Base-by-base conservation (phyloP, 2,329 filamentous ascomycete species). In the Cladosporium sp. region DNA sequence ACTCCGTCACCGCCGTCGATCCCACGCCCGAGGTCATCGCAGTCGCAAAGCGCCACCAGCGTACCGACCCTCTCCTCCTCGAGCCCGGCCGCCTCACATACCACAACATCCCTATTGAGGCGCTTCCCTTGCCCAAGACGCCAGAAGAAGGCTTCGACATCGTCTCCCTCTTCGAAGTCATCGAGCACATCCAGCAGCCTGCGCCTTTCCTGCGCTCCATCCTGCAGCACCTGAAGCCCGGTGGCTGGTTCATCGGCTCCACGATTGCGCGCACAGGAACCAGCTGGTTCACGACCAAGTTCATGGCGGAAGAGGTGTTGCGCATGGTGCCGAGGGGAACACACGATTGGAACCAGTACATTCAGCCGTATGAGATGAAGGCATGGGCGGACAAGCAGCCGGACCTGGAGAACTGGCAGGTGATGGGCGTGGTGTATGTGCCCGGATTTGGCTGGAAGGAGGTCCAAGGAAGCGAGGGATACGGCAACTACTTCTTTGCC, bases 401-500 rank as follows among this genome's bases (percentile, higher is more conserved):
- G 23, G 79, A 80, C 11, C 74, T 81, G 76, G 81, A 81, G 73
- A 83, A 80, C 1, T 94, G 89, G 89, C 80, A 81, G 73, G 85
- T 89, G 68, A 88, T 91, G 84, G 95, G 95, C 0, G 92, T 96
- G 10, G 84, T 97, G 57, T 99, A 97, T 81, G 85, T 98, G 63
- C 95, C 95, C 0, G 93, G 92, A 0, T 65, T 97, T 53, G 95
- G 95, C 3, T 98, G 95, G 95, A 93, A 85, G 79, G 87, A 92
- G 76, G 88, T 97, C 5, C 77, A 80, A 26, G 91, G 92, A 2
- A 91, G 92, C 72, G 94, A 98, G 81, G 88, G 87, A 74, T 87
- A 92, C 74, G 94, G 94, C 11, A 99, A 99, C 78, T 99, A 98
- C 80, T 98, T 99, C 78, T 96, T 97, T 77, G 95, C 87, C 10